These are phyloP conservation scores for Ustilago vetiveriae DNA, from an alignment of 1,284 basidiomycete genomes.

Conservation along the genomic window DNA sequence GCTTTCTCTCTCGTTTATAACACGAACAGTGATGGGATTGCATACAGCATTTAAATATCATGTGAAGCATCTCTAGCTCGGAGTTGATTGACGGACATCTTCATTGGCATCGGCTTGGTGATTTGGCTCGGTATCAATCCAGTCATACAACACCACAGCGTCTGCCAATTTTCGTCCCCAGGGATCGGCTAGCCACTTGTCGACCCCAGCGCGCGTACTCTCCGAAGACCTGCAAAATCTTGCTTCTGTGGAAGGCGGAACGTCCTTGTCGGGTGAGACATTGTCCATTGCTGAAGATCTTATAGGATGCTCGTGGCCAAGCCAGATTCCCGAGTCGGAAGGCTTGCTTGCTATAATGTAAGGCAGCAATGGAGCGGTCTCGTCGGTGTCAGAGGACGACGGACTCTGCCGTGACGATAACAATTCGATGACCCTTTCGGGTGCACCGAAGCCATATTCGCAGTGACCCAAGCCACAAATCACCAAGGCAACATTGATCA, in stretches of 20 bases:
- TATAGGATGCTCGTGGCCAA: conserved; percentile 27
- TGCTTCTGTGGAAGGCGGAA: background rate
- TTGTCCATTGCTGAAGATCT: background rate
- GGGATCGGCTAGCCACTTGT: conserved; percentile 26
- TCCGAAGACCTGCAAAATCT: background rate
- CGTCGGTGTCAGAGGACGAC: background rate
- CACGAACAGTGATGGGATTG: no score
- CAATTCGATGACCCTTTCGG: conserved; percentile 39
- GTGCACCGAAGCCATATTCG: conserved; percentile 55
- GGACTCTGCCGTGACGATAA: conserved; percentile 6
- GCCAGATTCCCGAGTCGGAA: conserved; percentile 47
- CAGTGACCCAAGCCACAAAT: conserved; percentile 51
- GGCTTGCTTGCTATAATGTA: conserved; percentile 52
- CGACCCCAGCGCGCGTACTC: background rate
- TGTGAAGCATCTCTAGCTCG: background rate
- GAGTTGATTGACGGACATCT: conserved; percentile 1
- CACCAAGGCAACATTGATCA: conserved; percentile 36
- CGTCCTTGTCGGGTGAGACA: background rate
- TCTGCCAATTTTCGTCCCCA: conserved; percentile 48
- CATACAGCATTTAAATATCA: background rate
- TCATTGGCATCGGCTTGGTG: conserved; percentile 5
- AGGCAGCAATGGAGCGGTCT: conserved; percentile 6
- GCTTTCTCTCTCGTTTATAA: no score
- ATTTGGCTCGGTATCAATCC: conserved; percentile 44
- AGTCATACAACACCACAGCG: conserved; percentile 46